Conservation (phyloP, 2,329 filamentous ascomycete genomes). For the Colletotrichum acutatum region DNA sequence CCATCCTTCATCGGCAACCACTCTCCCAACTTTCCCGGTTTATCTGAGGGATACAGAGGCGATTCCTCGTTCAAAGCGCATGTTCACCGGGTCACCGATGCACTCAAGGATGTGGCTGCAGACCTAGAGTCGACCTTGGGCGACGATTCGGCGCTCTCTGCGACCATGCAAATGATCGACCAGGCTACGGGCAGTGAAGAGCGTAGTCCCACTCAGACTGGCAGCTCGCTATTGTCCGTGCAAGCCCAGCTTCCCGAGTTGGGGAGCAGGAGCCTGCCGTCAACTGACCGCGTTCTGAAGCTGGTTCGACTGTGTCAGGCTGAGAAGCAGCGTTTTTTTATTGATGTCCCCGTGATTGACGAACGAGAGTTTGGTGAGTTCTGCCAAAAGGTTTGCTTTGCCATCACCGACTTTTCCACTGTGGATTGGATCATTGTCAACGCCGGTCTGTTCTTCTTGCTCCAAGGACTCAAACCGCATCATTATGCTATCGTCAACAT, state of each 20-base stretch:
- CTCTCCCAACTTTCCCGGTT: background rate
- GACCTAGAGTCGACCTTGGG: background rate
- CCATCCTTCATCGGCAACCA: background rate
- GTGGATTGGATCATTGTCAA: background rate
- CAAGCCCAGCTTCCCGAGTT: background rate
- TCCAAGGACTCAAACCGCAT: background rate
- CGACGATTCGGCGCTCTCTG: background rate
- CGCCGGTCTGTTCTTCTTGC: background rate
- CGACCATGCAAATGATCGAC: background rate
- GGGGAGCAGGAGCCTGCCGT: background rate
- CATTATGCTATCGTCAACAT: background rate
- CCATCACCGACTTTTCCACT: background rate
- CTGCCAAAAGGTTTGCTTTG: background rate
- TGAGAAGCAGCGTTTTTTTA: background rate
- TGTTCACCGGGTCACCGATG: background rate
- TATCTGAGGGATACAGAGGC: background rate
- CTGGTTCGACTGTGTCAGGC: background rate
- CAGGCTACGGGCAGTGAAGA: background rate
- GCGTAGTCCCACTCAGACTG: background rate
- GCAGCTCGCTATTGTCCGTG: background rate
- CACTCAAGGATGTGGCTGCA: background rate
- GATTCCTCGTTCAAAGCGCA: background rate
- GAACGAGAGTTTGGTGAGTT: background rate
- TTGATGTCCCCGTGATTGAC: background rate
- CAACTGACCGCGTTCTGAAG: background rate